Conservation (phyloP, 73 alveolate genomes). For the Stentor roeselii region DNA sequence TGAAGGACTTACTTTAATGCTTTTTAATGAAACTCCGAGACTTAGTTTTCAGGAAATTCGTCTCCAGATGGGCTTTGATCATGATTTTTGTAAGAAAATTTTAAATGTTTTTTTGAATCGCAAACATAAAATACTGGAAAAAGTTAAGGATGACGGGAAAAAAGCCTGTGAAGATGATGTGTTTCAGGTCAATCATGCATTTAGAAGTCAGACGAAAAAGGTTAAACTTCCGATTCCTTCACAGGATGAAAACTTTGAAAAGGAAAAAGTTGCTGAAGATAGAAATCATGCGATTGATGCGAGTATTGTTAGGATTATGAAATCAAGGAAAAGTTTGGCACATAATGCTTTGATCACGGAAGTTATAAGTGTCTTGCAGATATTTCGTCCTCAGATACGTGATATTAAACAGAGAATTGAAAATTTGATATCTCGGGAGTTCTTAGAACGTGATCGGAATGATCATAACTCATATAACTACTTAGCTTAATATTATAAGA, state of each 20-base stretch:
- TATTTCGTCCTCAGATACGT: slow-evolving; percentile 49
- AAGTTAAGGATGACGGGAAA: slow-evolving; percentile 27
- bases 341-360: slow-evolving; percentile 50
- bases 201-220: slow-evolving; percentile 29
- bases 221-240: slow-evolving; percentile 49
- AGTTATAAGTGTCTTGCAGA: slow-evolving; percentile 39
- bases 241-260: slow-evolving; percentile 60
- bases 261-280: slow-evolving; percentile 71
- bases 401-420: slow-evolving; percentile 9
- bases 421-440: slow-evolving; percentile 17
- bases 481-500: slow-evolving; percentile 3
- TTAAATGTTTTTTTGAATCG: slow-evolving; percentile 23
- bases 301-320: slow-evolving; percentile 76
- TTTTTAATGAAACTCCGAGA: slow-evolving; percentile 37
- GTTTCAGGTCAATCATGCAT: slow-evolving; percentile 38
- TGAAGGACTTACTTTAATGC: slow-evolving; percentile 42
- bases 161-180: slow-evolving; percentile 33
- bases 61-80: slow-evolving; percentile 42
- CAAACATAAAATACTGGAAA: slow-evolving; percentile 35
- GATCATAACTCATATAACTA: neutral
- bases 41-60: slow-evolving; percentile 27
- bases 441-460: slow-evolving; percentile 16
- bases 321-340: slow-evolving; percentile 58
- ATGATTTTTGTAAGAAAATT: slow-evolving; percentile 27
- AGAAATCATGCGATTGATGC: slow-evolving; percentile 87